Evolutionary conservation across 768 basidiomycete genomes (phyloP).

Genomic region (Trametes maxima): DNA sequence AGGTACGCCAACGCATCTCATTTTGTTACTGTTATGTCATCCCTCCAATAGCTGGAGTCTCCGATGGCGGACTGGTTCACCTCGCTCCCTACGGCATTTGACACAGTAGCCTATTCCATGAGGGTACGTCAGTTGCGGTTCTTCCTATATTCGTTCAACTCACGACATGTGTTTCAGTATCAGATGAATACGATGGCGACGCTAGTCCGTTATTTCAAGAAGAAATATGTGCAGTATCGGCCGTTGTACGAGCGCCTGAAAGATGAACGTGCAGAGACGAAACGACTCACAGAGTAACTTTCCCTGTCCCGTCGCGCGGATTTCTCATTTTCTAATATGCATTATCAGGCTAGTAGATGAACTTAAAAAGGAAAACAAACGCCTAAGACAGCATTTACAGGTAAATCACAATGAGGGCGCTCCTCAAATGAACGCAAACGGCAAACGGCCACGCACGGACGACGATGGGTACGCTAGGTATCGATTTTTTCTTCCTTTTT

Average conservation of each 20-base stretch:
- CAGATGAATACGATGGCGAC: constrained; percentile 76
- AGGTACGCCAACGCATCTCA: constrained; percentile 47
- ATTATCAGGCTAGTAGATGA: constrained; percentile 45
- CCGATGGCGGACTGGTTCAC: constrained; percentile 87
- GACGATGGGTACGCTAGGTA: constrained; percentile 42
- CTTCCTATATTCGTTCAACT: background rate
- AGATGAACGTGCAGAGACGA: constrained; percentile 46
- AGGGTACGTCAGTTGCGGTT: constrained; percentile 48
- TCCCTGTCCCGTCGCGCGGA: background rate
- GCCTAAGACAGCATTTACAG: constrained; percentile 42
- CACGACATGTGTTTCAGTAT: constrained; percentile 49
- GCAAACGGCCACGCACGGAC: constrained; percentile 63
- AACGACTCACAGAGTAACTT: constrained; percentile 51
- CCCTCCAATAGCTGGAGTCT: constrained; percentile 62
- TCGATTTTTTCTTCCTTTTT: background rate
- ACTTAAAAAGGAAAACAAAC: constrained; percentile 51
- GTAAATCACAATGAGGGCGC: constrained; percentile 39
- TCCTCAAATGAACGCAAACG: constrained; percentile 51
- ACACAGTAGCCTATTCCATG: constrained; percentile 64
- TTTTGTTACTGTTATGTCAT: background rate
- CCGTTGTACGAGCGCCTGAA: constrained; percentile 54
- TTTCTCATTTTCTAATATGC: background rate
- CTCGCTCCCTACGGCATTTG: constrained; percentile 60
- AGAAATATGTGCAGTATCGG: constrained; percentile 58
- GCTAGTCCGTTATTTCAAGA: constrained; percentile 65